Evolutionary conservation across 345 rosid genomes (phyloP).

Genomic region (Aethionema arabicum): DNA sequence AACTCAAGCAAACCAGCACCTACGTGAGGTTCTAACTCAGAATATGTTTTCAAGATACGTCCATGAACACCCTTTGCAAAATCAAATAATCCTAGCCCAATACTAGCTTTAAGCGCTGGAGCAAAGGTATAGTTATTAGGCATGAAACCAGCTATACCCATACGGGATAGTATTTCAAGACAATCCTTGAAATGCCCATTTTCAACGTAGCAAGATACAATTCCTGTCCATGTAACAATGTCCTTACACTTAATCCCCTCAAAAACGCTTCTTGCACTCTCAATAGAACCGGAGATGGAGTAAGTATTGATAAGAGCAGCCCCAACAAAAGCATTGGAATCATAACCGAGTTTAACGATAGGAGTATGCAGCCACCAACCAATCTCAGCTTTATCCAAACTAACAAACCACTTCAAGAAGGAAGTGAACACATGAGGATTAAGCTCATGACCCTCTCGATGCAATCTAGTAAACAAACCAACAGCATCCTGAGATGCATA

Average conservation of each 20-base stretch:
- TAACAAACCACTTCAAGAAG: conserved; percentile 58
- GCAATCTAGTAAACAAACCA: conserved; percentile 50
- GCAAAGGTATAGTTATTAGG: conserved; percentile 66
- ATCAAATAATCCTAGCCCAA: conserved; percentile 51
- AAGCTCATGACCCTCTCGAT: conserved; percentile 72
- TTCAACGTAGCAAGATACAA: conserved; percentile 70
- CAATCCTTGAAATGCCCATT: conserved; percentile 59
- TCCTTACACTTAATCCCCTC: conserved; percentile 63
- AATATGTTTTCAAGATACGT: conserved; percentile 52
- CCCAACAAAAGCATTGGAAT: conserved; percentile 65
- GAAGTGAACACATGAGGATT: conserved; percentile 75
- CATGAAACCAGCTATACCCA: conserved; percentile 62
- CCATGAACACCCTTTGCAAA: conserved; percentile 70
- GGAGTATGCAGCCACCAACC: conserved; percentile 57
- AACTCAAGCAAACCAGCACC: conserved; percentile 75
- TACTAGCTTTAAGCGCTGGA: conserved; percentile 68
- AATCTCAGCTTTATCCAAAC: conserved; percentile 50
- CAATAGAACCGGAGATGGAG: conserved; percentile 53
- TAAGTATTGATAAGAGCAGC: conserved; percentile 76
- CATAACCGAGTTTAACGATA: conserved; percentile 67
- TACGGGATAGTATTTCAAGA: conserved; percentile 45
- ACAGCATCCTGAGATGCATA: conserved; percentile 43
- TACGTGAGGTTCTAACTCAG: conserved; percentile 55
- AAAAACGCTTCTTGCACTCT: conserved; percentile 56
- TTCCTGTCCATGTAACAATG: conserved; percentile 84